Base-by-base conservation (phyloP, 768 basidiomycete genomes). In the Cyclocybe aegerita region DNA sequence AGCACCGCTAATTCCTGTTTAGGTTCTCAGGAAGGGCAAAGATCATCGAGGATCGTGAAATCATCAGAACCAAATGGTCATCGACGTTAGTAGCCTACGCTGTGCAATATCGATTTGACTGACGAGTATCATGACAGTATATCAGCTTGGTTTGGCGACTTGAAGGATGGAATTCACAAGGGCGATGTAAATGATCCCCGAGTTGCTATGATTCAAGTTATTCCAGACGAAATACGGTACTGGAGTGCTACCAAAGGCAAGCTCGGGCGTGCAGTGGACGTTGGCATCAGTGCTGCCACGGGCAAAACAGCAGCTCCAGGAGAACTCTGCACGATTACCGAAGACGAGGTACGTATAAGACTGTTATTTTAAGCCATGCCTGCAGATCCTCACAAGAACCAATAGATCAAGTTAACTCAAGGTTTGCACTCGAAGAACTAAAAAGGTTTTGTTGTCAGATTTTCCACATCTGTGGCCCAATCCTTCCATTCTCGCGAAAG, bases 111-210 rank as follows among this genome's bases (percentile, higher is more conserved):
- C 12, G 34, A 15, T 10, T 29, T 34, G 15, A 46, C 17, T 32
- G 15, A 48, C 32, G 39, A 31, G 12, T 39, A 33, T 9, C 11
- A 17, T n/a, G 7, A 15, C 42, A 90, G 87, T 2, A 73, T 81
- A 31, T 65, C 78, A 7, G 87, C 85, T 0, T 97, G 91, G 78
- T 95, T 95, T 59, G 91, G 90, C 34, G 87, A 96, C 62, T 73
- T 94, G 48, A 85, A 85, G 31, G 93, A 96, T 56, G 90, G 89
- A 12, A 70, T 87, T 5, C 93, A 94, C 66, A 86, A 82, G 59
- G 93, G 93, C n/a, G 81, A 86, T 58, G 77, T 77, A 30, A 71
- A 76, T 41, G 94, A 96, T 56, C 90, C 93, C 0, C 81, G 93
- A 17, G 78, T 97, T 3, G 77, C 84, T 6, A 65, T 90, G 33